phyloP scores from a whole-genome alignment of 2,329 filamentous ascomycete species.

The Nigrograna mackinnonii region DNA sequence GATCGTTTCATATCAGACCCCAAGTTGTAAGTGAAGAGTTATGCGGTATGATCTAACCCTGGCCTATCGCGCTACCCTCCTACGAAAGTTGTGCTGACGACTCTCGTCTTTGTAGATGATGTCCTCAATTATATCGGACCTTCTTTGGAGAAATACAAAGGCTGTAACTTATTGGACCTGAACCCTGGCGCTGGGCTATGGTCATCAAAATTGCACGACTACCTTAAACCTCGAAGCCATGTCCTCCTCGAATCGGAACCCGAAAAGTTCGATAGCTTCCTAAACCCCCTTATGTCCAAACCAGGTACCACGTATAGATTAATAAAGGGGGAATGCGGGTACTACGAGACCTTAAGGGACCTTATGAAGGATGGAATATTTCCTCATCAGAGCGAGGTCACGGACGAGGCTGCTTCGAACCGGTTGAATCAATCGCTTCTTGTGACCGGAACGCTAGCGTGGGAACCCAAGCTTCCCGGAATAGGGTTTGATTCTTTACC shows the following conservation, averaged over 20 bases:
- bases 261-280: constrained; percentile 61
- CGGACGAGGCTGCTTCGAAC: constrained; percentile 46
- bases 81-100: background rate
- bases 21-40: constrained; percentile 49
- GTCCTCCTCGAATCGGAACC: constrained; percentile 77
- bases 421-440: constrained; percentile 73
- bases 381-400: constrained; percentile 56
- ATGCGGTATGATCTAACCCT: constrained; percentile 46
- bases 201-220: constrained; percentile 75
- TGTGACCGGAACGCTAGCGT: constrained; percentile 44
- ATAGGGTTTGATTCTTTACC: constrained; percentile 60
- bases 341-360: constrained; percentile 48
- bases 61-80: background rate
- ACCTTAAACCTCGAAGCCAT: constrained; percentile 78
- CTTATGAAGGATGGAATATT: constrained; percentile 57
- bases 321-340: constrained; percentile 25
- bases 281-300: constrained; percentile 51
- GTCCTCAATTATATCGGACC: constrained; percentile 70
- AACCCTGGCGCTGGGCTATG: constrained; percentile 81
- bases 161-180: constrained; percentile 85
- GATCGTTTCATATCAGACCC: constrained; percentile 21
- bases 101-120: constrained; percentile 63
- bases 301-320: constrained; percentile 54
- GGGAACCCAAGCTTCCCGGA: constrained; percentile 48
- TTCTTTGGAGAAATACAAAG: constrained; percentile 69